Evolutionary conservation across 345 rosid genomes (phyloP).

Genomic region (Linum lewisii): DNA sequence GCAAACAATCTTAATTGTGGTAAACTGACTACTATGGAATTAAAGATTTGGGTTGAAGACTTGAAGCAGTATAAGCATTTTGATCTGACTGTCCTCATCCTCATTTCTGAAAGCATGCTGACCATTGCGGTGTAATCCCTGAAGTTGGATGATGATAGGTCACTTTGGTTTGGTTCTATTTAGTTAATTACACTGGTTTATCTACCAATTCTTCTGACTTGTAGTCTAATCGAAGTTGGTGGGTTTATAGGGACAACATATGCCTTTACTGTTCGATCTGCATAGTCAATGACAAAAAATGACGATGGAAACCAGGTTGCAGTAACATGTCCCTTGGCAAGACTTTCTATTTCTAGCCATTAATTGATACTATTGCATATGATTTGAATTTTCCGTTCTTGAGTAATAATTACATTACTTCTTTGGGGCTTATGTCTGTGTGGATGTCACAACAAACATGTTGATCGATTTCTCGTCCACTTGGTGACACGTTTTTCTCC

Average conservation of each 20-base stretch:
- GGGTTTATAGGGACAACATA: conserved; percentile 11
- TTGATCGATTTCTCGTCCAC: background rate
- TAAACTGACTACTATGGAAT: too few species aligned
- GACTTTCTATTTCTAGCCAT: conserved; percentile 8
- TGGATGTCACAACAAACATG: too few species aligned
- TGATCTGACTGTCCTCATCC: too few species aligned
- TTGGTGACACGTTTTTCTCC: background rate
- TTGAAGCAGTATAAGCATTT: too few species aligned
- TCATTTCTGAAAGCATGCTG: background rate
- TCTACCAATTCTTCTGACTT: conserved; percentile 7
- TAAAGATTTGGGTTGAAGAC: too few species aligned
- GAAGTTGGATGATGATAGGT: too few species aligned
- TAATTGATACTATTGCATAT: too few species aligned
- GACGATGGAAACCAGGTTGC: conserved; percentile 11
- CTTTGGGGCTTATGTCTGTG: background rate
- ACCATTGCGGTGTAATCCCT: background rate
- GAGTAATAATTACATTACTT: background rate
- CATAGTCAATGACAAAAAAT: conserved; percentile 8
- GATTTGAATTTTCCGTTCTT: background rate
- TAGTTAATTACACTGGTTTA: background rate
- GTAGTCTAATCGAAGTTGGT: conserved; percentile 13
- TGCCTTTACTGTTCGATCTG: conserved; percentile 15
- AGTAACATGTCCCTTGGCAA: too few species aligned
- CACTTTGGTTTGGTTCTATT: too few species aligned
- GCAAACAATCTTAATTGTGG: too few species aligned